Evolutionary conservation across 805 yeast species (phyloP), one percentile per base, ranked within the genome.

Genomic region (Komagataella pastoris): DNA sequence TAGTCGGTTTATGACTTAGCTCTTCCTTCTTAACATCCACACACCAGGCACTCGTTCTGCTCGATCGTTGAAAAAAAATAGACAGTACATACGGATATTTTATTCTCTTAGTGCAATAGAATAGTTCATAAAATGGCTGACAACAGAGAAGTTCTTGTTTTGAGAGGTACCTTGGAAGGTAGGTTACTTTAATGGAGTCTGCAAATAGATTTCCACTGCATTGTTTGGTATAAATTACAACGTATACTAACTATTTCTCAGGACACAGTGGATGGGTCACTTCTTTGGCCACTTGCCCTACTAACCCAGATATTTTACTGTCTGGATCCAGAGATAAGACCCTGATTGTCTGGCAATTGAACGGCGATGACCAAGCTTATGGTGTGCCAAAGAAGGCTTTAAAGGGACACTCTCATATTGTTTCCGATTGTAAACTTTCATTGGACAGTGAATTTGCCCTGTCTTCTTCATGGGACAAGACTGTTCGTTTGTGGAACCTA

Each of bases 291-390:
- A 93, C 98, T 78, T 84, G 96, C 72, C 85, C 89, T 69, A 89
- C 90, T 72, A 88, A 89, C 83, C 99, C 99, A 77, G 97, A 93
- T 77, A 79, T 93, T 71, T 83, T 93, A 70, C 81, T 93, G 74
- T 93, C 99, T 70, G 97, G 91, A 73, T 91, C 98, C 71, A 86
- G 99, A 80, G 99, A 93, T 78, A 91, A 93, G 85, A 81, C 96
- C 68, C 82, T 93, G 73, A 90, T 93, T 79, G 89, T 90, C 74
- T 91, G 99, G 99, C 85, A 88, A 76, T 81, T 91, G 76, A 78
- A 83, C 62, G 90, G 96, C 71, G 97, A 91, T 73, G 97, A 89
- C 73, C 85, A 84, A 77, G 84, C 87, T 74, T 89, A 88, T 79
- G 99, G 99, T 85, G 89, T 88, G 66, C 95, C 99, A 74, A 88